Conservation (phyloP, 805 yeast genomes). For the Hanseniaspora nectarophila region DNA sequence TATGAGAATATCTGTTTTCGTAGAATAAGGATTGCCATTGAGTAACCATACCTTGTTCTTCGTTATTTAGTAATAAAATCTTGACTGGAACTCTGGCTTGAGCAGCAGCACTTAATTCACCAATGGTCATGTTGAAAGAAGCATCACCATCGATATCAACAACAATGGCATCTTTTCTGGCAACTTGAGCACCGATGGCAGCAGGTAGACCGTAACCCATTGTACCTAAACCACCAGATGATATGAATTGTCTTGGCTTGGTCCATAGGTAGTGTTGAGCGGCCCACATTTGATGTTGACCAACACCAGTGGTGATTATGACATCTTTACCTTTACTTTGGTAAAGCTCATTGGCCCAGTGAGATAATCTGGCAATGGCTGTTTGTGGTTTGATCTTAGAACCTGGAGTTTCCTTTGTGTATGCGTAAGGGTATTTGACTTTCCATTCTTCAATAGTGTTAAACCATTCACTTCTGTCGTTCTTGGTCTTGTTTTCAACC, state of each 20-base stretch:
- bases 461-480: slow-evolving; percentile 66
- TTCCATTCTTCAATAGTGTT: slow-evolving; percentile 68
- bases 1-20: slow-evolving; percentile 94
- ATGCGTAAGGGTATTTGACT: slow-evolving; percentile 70
- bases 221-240: slow-evolving; percentile 98
- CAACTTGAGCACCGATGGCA: slow-evolving; percentile 97
- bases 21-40: slow-evolving; percentile 98
- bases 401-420: slow-evolving; percentile 68
- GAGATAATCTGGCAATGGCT: slow-evolving; percentile 63
- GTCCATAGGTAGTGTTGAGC: slow-evolving; percentile 96
- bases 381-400: slow-evolving; percentile 87
- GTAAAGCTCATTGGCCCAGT: slow-evolving; percentile 45
- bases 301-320: slow-evolving; percentile 93
- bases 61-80: slow-evolving; percentile 80
- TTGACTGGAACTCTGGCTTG: slow-evolving; percentile 89
- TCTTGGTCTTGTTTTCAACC: slow-evolving; percentile 44
- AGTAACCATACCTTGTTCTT: slow-evolving; percentile 99
- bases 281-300: slow-evolving; percentile 99
- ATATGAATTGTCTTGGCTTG: slow-evolving; percentile 80
- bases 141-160: slow-evolving; percentile 98
- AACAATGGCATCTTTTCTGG: slow-evolving; percentile 85
- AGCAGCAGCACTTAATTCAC: slow-evolving; percentile 85
- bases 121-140: slow-evolving; percentile 94
- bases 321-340: slow-evolving; percentile 47
- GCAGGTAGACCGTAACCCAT: slow-evolving; percentile 98